phyloP scores from a whole-genome alignment of 257 asterid genomes.

The Nicotiana benthamiana region DNA sequence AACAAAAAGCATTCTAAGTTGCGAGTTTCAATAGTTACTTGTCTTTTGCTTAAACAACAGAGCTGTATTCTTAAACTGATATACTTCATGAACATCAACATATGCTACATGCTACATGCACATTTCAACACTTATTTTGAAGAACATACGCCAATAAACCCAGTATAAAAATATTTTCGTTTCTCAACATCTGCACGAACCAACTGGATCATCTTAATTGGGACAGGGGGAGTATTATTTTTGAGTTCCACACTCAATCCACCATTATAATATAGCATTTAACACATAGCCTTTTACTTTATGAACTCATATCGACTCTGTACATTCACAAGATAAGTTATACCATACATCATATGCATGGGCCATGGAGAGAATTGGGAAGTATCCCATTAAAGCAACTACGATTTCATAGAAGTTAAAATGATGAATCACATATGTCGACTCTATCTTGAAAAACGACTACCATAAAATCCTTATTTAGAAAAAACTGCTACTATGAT shows the following conservation, averaged over 20 bases:
- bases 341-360: neutral
- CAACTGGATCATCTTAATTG: conserved; percentile 3
- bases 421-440: neutral
- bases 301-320: neutral
- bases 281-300: no score
- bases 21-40: neutral
- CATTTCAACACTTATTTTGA: neutral
- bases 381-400: neutral
- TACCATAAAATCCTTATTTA: neutral
- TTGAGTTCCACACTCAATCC: neutral
- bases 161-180: neutral
- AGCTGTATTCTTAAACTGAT: neutral
- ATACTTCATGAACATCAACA: neutral
- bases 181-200: neutral
- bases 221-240: neutral
- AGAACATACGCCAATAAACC: neutral
- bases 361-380: neutral
- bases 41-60: no score
- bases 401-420: neutral
- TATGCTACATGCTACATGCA: neutral
- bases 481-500: no score
- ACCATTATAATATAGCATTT: neutral
- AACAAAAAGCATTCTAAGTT: neutral
- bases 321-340: no score
- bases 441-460: neutral